These are phyloP conservation scores for Aspergillus bombycis DNA, from an alignment of 2,329 filamentous ascomycete species.

Conservation along the genomic window DNA sequence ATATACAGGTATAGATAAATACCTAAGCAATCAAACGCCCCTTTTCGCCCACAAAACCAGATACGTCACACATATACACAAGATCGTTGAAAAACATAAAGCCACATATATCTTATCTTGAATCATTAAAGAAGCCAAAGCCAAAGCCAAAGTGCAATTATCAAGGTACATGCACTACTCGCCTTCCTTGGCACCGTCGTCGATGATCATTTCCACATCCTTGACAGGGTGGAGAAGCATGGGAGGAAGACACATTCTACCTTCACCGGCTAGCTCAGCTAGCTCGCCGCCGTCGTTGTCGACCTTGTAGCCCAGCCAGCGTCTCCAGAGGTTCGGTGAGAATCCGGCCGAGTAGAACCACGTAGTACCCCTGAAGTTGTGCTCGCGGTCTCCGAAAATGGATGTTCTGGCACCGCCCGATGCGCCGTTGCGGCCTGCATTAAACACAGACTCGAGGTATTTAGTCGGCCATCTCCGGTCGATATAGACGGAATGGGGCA, in stretches of 20 bases:
- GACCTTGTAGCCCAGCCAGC: slow-evolving; percentile 83
- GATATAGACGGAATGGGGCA: slow-evolving; percentile 84
- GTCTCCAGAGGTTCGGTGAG: slow-evolving; percentile 75
- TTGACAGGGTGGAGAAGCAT: slow-evolving; percentile 92
- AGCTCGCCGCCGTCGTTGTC: slow-evolving; percentile 78
- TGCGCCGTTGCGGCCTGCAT: slow-evolving; percentile 74
- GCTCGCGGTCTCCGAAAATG: slow-evolving; percentile 81
- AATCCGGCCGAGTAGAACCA: slow-evolving; percentile 94
- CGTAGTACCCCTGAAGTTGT: slow-evolving; percentile 82
- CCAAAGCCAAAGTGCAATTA: neutral
- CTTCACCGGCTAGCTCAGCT: slow-evolving; percentile 73
- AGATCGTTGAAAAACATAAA: neutral
- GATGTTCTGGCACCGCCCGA: slow-evolving; percentile 73
- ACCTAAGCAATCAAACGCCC: neutral
- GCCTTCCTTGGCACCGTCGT: slow-evolving; percentile 29
- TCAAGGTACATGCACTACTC: neutral
- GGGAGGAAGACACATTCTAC: slow-evolving; percentile 86
- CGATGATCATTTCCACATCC: slow-evolving; percentile 62
- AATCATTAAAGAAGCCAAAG: neutral
- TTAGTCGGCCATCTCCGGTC: slow-evolving; percentile 83
- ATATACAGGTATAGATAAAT: slow-evolving; percentile 2
- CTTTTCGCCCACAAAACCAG: neutral
- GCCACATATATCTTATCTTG: neutral
- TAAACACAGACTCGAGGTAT: slow-evolving; percentile 78
- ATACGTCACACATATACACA: slow-evolving; percentile 7